These are phyloP conservation scores for Theobroma cacao DNA, from an alignment of 345 rosid genomes.

Conservation along the genomic window DNA sequence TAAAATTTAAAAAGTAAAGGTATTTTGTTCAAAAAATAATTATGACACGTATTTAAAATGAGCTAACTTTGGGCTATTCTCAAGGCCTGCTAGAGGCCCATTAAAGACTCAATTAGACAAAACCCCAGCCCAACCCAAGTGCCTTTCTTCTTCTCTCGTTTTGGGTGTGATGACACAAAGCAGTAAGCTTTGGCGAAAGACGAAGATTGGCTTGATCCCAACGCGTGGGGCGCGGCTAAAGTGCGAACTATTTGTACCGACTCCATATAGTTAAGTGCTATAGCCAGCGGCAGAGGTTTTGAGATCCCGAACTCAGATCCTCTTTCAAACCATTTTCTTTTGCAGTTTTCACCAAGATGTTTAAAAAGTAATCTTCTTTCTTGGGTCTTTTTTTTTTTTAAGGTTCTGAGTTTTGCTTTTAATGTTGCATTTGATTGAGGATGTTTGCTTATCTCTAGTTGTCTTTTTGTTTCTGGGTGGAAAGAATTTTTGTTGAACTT, in stretches of 20 bases:
- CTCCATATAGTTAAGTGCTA: neutral
- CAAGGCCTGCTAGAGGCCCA: no score
- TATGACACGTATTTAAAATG: no score
- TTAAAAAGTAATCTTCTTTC: constrained; percentile 41
- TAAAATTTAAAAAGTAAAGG: no score
- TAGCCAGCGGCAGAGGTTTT: constrained; percentile 6
- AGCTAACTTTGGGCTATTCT: no score
- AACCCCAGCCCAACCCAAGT: neutral
- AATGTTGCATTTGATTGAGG: neutral
- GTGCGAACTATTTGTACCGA: neutral
- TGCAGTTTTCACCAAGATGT: constrained; percentile 27
- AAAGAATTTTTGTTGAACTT: neutral
- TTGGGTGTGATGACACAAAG: neutral
- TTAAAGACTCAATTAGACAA: neutral
- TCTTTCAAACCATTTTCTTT: constrained; percentile 5
- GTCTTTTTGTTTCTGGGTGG: neutral
- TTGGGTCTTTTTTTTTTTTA: neutral
- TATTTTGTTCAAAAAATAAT: no score
- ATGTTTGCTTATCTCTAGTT: neutral
- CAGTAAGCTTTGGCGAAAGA: neutral
- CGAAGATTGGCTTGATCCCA: neutral
- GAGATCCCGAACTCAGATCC: constrained; percentile 8
- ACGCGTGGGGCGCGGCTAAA: neutral
- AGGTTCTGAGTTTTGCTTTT: neutral
- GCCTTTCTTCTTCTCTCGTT: neutral